phyloP scores from a whole-genome alignment of 352 stramenopile species.

The Aphanomyces invadans region DNA sequence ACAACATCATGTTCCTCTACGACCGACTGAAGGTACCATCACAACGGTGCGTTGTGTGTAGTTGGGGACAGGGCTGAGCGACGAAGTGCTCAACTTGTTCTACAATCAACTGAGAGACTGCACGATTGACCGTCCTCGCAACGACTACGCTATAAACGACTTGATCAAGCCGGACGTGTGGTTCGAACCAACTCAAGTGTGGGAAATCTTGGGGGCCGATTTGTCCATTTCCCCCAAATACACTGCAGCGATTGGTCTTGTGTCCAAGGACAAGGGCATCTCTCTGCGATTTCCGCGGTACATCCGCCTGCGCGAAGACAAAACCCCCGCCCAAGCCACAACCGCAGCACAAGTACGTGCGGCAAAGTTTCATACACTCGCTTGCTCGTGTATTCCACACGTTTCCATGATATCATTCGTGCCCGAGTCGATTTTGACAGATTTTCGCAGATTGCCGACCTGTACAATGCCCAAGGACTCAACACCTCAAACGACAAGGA shows the following conservation, averaged over 20 bases:
- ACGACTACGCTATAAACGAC: constrained; percentile 90
- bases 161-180: constrained; percentile 89
- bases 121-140: constrained; percentile 73
- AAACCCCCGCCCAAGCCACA: constrained; percentile 94
- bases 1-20: constrained; percentile 25
- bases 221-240: constrained; percentile 98
- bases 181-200: constrained; percentile 95
- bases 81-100: constrained; percentile 94
- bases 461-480: constrained; percentile 74
- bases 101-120: constrained; percentile 76
- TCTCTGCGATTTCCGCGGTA: constrained; percentile 98
- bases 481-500: constrained; percentile 47
- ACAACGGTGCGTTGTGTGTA: background rate
- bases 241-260: constrained; percentile 90
- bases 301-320: constrained; percentile 96
- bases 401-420: no score
- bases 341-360: constrained; percentile 88
- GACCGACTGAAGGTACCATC: no score
- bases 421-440: background rate
- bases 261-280: constrained; percentile 91
- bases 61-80: constrained; percentile 97
- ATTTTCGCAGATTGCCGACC: constrained; percentile 44
- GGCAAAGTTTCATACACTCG: background rate
- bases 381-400: background rate
- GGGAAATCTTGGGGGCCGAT: constrained; percentile 98